Percentiles rank a stretch among this genome's conserved stretches.
These are phyloP conservation scores for Phialophora verrucosa DNA, from an alignment of 2,329 filamentous ascomycete genomes.

Conservation along the genomic window DNA sequence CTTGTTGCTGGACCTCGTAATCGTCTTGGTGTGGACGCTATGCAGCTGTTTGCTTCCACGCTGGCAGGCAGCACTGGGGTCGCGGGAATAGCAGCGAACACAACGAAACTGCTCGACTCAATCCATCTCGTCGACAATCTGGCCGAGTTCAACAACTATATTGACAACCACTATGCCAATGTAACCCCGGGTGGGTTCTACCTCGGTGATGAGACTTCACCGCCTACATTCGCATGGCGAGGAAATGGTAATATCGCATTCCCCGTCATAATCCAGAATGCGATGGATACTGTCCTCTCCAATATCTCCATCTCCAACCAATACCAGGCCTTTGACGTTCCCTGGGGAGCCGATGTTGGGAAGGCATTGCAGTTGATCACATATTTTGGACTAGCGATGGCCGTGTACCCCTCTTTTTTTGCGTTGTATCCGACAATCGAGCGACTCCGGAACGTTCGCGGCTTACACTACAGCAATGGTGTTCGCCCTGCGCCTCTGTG, in stretches of 20 bases:
- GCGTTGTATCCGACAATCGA: slow-evolving; percentile 88
- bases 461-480: slow-evolving; percentile 89
- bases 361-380: slow-evolving; percentile 77
- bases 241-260: slow-evolving; percentile 67
- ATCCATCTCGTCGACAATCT: slow-evolving; percentile 67
- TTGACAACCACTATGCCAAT: slow-evolving; percentile 67
- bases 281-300: slow-evolving; percentile 68
- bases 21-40: slow-evolving; percentile 39
- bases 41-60: slow-evolving; percentile 38
- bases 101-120: slow-evolving; percentile 46
- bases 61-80: slow-evolving; percentile 42
- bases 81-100: slow-evolving; percentile 38
- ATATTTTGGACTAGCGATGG: slow-evolving; percentile 80
- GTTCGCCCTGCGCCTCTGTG: slow-evolving; percentile 82
- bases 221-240: slow-evolving; percentile 73
- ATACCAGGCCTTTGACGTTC: slow-evolving; percentile 76
- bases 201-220: slow-evolving; percentile 65
- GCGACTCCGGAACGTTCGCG: slow-evolving; percentile 76
- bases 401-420: slow-evolving; percentile 83
- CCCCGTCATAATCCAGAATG: slow-evolving; percentile 62
- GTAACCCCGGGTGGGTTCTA: slow-evolving; percentile 82
- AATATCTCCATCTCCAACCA: slow-evolving; percentile 72
- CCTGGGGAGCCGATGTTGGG: slow-evolving; percentile 71
- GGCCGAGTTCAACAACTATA: slow-evolving; percentile 69
- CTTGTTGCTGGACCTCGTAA: slow-evolving; percentile 48